Base-by-base conservation (phyloP, 1,139 yeast genomes). In the Entelexis paramagnoliae region DNA sequence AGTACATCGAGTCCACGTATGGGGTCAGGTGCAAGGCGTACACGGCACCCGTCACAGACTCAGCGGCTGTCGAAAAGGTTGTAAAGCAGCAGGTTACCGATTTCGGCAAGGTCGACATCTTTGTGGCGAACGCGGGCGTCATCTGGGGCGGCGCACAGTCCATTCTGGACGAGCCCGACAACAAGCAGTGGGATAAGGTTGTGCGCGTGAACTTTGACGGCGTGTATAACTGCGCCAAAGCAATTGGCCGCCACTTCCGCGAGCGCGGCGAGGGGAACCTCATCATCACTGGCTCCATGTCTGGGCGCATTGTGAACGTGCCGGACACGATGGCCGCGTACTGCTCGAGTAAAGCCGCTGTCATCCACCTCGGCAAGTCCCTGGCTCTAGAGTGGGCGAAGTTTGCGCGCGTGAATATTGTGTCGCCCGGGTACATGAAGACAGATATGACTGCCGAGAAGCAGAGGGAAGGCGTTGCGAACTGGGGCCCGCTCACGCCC, bases 381-480 rank as follows among this genome's bases (percentile, higher is more conserved):
- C 72, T 85, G 57, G 93, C 91, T 17, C 78, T 81, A 48, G 95
- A 85, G 68, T 84, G 94, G 93, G 85, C 91, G 34, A 78, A 78
- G 62, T 81, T 81, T 50, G 80, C 81, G 63, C 76, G 94, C 66
- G 87, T 83, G 55, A 85, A 85, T 69, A 70, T 83, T 39, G 69
- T 85, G 51, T 79, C 87, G 35, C 95, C 94, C 26, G 95, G 94
- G 47, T 85, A 84, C 70, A 81, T 84, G 58, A 70, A 71, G 51
- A 81, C 87, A 4, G 81, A 77, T 38, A 70, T 80, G 55, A 72
- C 80, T 11, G 75, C 72, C 54, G 72, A 70, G 57, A 73, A 75
- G 14, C 70, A 71, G 39, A 58, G 60, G 43, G 73, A 68, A 13
- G 60, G 68, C 43, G 72, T 73, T 51, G 64, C 67, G 50, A 66